A percentile compares a stretch with the other conserved stretches of the same genome.
These are phyloP conservation scores for Phytophthora boehmeriae DNA, from an alignment of 352 stramenopile genomes.

Conservation along the genomic window DNA sequence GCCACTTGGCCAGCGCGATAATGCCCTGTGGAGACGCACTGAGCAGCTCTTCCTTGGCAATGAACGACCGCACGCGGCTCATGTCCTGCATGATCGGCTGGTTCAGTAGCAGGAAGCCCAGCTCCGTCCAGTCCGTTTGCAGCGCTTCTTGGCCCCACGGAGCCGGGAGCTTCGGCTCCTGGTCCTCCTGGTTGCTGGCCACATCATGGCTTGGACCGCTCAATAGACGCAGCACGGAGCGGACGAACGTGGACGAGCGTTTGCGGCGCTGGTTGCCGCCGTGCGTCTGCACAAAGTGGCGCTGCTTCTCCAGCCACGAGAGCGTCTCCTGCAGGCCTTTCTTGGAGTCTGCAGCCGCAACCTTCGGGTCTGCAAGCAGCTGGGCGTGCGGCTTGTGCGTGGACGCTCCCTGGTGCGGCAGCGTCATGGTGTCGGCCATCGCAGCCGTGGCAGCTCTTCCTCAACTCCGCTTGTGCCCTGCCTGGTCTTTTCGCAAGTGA, in stretches of 20 bases:
- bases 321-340: slow-evolving; percentile 67
- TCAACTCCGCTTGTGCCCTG: neutral
- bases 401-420: slow-evolving; percentile 22
- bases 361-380: neutral
- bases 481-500: slow-evolving; percentile 33
- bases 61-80: slow-evolving; percentile 46
- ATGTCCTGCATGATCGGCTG: slow-evolving; percentile 69
- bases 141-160: slow-evolving; percentile 58
- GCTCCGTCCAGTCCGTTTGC: slow-evolving; percentile 48
- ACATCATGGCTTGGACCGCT: slow-evolving; percentile 26
- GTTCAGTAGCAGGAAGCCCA: slow-evolving; percentile 63
- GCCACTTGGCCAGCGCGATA: slow-evolving; percentile 64
- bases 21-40: slow-evolving; percentile 58
- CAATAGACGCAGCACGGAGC: slow-evolving; percentile 62
- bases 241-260: slow-evolving; percentile 66
- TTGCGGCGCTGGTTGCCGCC: slow-evolving; percentile 45
- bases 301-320: slow-evolving; percentile 71
- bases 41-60: slow-evolving; percentile 54
- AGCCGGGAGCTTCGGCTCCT: slow-evolving; percentile 32
- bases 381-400: slow-evolving; percentile 46
- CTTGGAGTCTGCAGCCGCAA: slow-evolving; percentile 17
- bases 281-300: slow-evolving; percentile 35
- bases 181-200: slow-evolving; percentile 19
- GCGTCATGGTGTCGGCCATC: slow-evolving; percentile 29
- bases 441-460: neutral